These are phyloP conservation scores for Steccherinum ochraceum DNA, from an alignment of 768 basidiomycete genomes.

Conservation along the genomic window DNA sequence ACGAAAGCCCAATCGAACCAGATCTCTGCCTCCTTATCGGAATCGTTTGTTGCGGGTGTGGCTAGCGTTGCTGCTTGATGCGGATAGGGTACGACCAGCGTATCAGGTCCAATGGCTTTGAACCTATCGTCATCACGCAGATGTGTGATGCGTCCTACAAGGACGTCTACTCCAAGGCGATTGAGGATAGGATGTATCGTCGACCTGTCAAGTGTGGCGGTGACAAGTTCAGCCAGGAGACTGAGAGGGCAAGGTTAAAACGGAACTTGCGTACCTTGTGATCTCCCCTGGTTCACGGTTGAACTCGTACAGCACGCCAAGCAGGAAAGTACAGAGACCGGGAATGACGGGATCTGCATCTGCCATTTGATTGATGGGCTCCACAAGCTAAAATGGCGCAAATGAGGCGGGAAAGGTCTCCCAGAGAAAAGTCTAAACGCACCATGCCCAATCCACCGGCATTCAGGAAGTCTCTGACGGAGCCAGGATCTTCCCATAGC, in stretches of 20 bases:
- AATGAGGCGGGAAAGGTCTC: conserved; percentile 1
- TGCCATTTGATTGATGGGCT: conserved; percentile 86
- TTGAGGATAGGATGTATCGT: conserved; percentile 88
- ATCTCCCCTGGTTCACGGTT: conserved; percentile 94
- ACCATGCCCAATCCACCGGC: conserved; percentile 89
- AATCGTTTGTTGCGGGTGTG: conserved; percentile 29
- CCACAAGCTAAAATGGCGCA: conserved; percentile 61
- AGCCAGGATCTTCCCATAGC: conserved; percentile 93
- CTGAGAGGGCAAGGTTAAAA: background rate
- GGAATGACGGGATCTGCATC: conserved; percentile 85
- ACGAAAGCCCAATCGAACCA: conserved; percentile 99
- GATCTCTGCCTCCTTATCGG: conserved; percentile 67
- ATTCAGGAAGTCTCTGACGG: conserved; percentile 84
- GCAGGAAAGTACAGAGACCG: conserved; percentile 83
- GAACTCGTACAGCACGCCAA: conserved; percentile 95
- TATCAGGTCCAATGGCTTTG: conserved; percentile 83
- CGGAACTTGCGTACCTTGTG: conserved; percentile 57
- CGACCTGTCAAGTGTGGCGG: conserved; percentile 42
- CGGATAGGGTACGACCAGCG: conserved; percentile 59
- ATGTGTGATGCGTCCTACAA: conserved; percentile 80
- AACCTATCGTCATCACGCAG: conserved; percentile 92
- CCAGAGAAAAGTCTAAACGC: conserved; percentile 31
- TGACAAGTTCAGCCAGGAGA: background rate
- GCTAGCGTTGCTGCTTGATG: conserved; percentile 25
- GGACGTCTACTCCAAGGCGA: conserved; percentile 84